Evolutionary conservation across 129 eudicot species (phyloP).

Genomic region (Mikania micrantha): DNA sequence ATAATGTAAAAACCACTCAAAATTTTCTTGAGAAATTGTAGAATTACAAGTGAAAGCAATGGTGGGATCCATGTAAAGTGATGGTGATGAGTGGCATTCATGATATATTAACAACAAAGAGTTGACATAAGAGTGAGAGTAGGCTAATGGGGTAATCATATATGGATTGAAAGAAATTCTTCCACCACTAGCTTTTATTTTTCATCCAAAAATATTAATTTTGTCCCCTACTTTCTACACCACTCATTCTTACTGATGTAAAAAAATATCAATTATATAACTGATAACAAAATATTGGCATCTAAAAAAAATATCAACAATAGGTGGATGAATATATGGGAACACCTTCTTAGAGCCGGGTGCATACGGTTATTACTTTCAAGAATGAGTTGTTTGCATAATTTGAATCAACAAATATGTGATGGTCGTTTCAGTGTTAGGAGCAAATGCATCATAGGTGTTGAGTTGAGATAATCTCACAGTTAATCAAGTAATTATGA

Average conservation of each 20-base stretch:
- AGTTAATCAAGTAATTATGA: too few relatives aligned
- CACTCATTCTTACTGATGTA: neutral
- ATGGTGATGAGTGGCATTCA: slow-evolving; percentile 28
- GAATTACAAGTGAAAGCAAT: slow-evolving; percentile 12
- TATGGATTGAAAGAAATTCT: slow-evolving; percentile 1
- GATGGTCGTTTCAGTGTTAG: neutral
- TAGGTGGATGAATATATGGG: too few relatives aligned
- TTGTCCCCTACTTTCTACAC: neutral
- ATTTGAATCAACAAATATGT: too few relatives aligned
- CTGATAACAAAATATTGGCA: neutral
- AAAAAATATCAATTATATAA: too few relatives aligned
- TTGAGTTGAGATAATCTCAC: neutral
- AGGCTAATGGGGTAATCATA: slow-evolving; percentile 27
- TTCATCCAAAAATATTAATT: neutral
- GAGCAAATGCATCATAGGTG: neutral
- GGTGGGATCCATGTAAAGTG: slow-evolving; percentile 48
- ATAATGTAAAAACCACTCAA: neutral
- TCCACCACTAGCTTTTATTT: slow-evolving; percentile 21
- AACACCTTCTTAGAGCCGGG: too few relatives aligned
- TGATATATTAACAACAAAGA: slow-evolving; percentile 15
- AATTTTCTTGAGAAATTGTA: neutral
- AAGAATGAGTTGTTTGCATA: too few relatives aligned
- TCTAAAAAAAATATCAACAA: neutral
- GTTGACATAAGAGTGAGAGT: slow-evolving; percentile 16
- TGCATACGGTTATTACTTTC: too few relatives aligned